Conservation (phyloP, 2,329 filamentous ascomycete species). For the Apiospora saccharicola region DNA sequence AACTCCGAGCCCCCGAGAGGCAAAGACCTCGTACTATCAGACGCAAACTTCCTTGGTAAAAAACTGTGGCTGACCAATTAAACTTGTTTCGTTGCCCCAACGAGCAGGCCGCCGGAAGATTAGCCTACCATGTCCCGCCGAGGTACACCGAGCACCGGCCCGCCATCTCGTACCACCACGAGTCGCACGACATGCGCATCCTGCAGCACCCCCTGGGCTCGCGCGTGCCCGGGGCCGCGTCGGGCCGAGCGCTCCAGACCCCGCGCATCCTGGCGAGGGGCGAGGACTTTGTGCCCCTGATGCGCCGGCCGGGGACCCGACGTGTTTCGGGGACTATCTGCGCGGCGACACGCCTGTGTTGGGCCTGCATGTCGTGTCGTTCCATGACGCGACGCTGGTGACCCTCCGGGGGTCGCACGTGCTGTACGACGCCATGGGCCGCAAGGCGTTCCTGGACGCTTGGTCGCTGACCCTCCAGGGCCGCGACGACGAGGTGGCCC, state of each 20-base stretch:
- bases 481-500: slow-evolving; percentile 48
- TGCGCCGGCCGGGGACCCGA: slow-evolving; percentile 37
- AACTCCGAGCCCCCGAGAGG: too few species aligned
- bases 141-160: background rate
- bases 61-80: background rate
- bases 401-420: slow-evolving; percentile 55
- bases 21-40: too few species aligned
- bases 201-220: slow-evolving; percentile 19
- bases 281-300: slow-evolving; percentile 37
- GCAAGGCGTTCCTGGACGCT: slow-evolving; percentile 48
- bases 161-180: slow-evolving; percentile 17
- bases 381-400: slow-evolving; percentile 58
- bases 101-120: background rate
- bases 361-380: slow-evolving; percentile 55
- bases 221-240: slow-evolving; percentile 49
- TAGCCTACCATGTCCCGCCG: background rate
- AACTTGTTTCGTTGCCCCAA: too few species aligned
- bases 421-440: slow-evolving; percentile 55
- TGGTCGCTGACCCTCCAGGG: slow-evolving; percentile 57
- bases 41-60: too few species aligned
- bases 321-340: slow-evolving; percentile 49
- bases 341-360: slow-evolving; percentile 48
- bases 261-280: slow-evolving; percentile 41
- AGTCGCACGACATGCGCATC: background rate
- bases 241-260: slow-evolving; percentile 43